phyloP scores from a whole-genome alignment of 768 basidiomycete species.

The Calvatia gigantea region DNA sequence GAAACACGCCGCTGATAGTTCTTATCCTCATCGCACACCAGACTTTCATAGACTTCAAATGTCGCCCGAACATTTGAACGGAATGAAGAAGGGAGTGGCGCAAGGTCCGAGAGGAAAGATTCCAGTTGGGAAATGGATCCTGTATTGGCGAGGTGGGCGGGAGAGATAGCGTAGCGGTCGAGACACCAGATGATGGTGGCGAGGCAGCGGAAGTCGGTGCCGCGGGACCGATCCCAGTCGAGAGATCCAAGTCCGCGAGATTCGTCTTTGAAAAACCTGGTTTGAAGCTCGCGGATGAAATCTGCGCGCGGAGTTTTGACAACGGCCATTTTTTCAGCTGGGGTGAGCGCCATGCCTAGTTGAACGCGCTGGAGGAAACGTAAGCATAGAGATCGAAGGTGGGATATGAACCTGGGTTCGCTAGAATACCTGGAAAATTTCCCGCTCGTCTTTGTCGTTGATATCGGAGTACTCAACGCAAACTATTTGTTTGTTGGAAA shows the following conservation, averaged over 20 bases:
- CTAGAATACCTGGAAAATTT: conserved; percentile 63
- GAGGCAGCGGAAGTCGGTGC: conserved; percentile 56
- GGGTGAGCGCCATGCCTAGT: conserved; percentile 73
- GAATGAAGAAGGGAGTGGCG: conserved; percentile 27
- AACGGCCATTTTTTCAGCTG: conserved; percentile 72
- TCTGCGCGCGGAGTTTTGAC: conserved; percentile 50
- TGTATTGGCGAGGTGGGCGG: conserved; percentile 17
- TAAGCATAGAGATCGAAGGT: background rate
- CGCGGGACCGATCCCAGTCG: conserved; percentile 49
- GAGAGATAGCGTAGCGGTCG: conserved; percentile 28
- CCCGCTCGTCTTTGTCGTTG: conserved; percentile 53
- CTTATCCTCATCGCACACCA: conserved; percentile 35
- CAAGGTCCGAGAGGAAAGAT: conserved; percentile 43
- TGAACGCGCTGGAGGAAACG: conserved; percentile 56
- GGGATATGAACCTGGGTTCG: background rate
- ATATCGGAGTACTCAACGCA: conserved; percentile 76
- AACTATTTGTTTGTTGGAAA: conserved; percentile 72
- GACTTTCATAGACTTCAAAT: conserved; percentile 42
- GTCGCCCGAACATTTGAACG: conserved; percentile 33
- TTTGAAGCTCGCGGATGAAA: conserved; percentile 57
- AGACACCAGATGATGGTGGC: conserved; percentile 52
- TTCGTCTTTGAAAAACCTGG: conserved; percentile 35
- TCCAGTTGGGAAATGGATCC: conserved; percentile 38
- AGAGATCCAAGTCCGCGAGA: conserved; percentile 33
- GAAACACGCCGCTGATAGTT: background rate